Evolutionary conservation across 192 early-diverging fungal genomes (phyloP).

Genomic region (Coemansia sp.): DNA sequence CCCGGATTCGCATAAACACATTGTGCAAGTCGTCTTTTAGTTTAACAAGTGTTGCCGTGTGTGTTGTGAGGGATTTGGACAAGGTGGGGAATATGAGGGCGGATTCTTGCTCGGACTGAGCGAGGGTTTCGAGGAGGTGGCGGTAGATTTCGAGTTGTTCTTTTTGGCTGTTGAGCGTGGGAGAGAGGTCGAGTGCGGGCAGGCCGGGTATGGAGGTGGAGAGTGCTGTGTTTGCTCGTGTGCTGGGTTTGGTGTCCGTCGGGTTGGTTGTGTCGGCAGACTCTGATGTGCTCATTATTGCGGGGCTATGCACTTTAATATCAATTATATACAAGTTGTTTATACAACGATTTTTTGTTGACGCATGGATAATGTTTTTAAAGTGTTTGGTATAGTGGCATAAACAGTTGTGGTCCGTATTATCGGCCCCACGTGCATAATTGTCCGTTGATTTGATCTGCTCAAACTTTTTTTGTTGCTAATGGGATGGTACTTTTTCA

Average conservation of each 20-base stretch:
- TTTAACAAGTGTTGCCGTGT: slow-evolving; percentile 21
- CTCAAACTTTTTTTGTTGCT: too few relatives aligned
- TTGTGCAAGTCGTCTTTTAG: slow-evolving; percentile 46
- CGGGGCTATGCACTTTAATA: background rate
- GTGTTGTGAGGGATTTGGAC: slow-evolving; percentile 28
- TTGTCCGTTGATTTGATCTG: too few relatives aligned
- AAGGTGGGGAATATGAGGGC: slow-evolving; percentile 33
- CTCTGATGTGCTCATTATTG: background rate
- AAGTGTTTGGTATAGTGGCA: too few relatives aligned
- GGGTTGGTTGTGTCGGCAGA: background rate
- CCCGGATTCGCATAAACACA: slow-evolving; percentile 38
- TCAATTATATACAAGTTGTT: background rate
- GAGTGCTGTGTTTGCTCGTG: slow-evolving; percentile 6
- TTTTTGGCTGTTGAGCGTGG: slow-evolving; percentile 22
- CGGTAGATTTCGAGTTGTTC: slow-evolving; percentile 40
- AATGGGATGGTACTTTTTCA: too few relatives aligned
- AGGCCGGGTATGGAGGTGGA: slow-evolving; percentile 26
- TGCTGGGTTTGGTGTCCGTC: background rate
- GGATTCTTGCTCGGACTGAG: slow-evolving; percentile 34
- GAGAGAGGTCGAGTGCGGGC: slow-evolving; percentile 25
- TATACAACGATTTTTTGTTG: too few relatives aligned
- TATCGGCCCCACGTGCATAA: too few relatives aligned
- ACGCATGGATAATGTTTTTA: too few relatives aligned
- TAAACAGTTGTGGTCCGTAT: too few relatives aligned
- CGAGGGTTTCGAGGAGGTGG: slow-evolving; percentile 24